phyloP scores from a whole-genome alignment of 2,329 filamentous ascomycete species.

The Paraphoma chrysanthemicola region DNA sequence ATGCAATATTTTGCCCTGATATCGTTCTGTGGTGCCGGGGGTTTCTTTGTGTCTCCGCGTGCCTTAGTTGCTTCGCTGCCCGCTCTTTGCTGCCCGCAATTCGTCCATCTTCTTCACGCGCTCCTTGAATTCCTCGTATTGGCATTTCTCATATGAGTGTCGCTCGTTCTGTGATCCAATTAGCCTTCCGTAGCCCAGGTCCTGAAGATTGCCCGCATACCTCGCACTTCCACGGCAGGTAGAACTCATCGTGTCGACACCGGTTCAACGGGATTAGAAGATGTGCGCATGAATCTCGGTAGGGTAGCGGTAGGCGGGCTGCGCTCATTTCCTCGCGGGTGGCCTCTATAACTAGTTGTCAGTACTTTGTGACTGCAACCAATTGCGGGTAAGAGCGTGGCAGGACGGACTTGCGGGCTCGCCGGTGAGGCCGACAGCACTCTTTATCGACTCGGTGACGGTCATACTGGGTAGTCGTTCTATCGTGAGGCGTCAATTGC shows the following conservation, averaged over 20 bases:
- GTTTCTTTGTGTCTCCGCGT: neutral
- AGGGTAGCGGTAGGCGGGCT: conserved; percentile 84
- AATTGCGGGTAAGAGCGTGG: conserved; percentile 26
- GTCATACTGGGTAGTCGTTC: conserved; percentile 44
- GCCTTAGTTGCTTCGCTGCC: conserved; percentile 79
- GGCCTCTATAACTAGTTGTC: conserved; percentile 63
- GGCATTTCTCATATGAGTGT: conserved; percentile 99
- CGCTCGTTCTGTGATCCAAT: conserved; percentile 75
- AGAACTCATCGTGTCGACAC: conserved; percentile 90
- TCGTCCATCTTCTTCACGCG: conserved; percentile 99
- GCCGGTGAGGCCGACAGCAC: conserved; percentile 54
- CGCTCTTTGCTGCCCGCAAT: conserved; percentile 82
- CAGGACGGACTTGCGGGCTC: conserved; percentile 38
- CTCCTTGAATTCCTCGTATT: conserved; percentile 99
- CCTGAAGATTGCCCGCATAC: conserved; percentile 61
- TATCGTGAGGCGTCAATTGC: conserved; percentile 30
- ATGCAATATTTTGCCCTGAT: conserved; percentile 28
- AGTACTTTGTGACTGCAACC: conserved; percentile 34
- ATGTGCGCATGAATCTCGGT: conserved; percentile 94
- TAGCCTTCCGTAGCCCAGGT: conserved; percentile 13
- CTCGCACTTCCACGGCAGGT: conserved; percentile 97
- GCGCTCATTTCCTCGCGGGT: conserved; percentile 93
- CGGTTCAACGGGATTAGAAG: conserved; percentile 95
- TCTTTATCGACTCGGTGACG: conserved; percentile 55
- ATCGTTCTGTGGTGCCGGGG: conserved; percentile 2